Conservation (phyloP, 805 yeast species). For the Lipomyces orientalis region DNA sequence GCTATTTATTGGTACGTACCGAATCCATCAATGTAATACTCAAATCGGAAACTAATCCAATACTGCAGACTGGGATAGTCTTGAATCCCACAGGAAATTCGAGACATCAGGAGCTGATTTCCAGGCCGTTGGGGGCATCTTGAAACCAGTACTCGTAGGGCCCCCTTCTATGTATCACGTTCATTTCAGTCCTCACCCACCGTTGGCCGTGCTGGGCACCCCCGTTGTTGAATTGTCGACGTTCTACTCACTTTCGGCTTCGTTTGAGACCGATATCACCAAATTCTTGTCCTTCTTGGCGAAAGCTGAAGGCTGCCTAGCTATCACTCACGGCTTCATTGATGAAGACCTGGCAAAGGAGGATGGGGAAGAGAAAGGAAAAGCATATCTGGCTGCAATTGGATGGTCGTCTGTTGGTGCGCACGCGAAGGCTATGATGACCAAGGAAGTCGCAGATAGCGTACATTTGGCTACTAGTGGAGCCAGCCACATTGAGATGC, state of each 20-base stretch:
- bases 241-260: constrained; percentile 3
- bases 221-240: background rate
- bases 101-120: background rate
- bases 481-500: background rate
- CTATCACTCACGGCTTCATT: background rate
- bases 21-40: background rate
- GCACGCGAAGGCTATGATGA: background rate
- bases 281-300: background rate
- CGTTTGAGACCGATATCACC: constrained; percentile 6
- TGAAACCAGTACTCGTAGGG: constrained; percentile 1
- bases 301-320: constrained; percentile 4
- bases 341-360: constrained; percentile 3
- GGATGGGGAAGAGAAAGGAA: constrained; percentile 6
- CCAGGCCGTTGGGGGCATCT: background rate
- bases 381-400: constrained; percentile 5
- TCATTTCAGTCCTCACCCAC: constrained; percentile 7
- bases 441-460: constrained; percentile 1
- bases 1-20: background rate
- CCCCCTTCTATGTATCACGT: constrained; percentile 3
- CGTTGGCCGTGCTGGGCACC: background rate
- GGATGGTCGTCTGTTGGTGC: constrained; percentile 7
- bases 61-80: constrained; percentile 7
- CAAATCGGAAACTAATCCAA: background rate
- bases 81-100: constrained; percentile 9
- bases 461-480: constrained; percentile 4